phyloP scores from a whole-genome alignment of 805 yeast species.

The Kazachstania africana region DNA sequence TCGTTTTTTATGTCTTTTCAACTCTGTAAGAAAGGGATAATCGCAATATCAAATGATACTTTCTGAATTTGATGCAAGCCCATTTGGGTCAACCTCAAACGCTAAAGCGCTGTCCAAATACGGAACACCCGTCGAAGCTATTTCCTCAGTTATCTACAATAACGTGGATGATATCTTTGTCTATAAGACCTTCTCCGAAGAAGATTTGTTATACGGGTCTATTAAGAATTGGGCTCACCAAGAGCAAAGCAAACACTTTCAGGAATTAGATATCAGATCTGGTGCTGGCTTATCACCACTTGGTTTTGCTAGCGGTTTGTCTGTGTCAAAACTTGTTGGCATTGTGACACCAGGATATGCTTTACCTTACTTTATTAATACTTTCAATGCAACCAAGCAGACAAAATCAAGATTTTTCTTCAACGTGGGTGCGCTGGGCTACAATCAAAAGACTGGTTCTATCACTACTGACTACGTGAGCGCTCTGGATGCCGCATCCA shows the following conservation, averaged over 20 bases:
- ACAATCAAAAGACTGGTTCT: conserved; percentile 38
- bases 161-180: conserved; percentile 46
- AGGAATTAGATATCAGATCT: conserved; percentile 54
- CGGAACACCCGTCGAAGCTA: conserved; percentile 43
- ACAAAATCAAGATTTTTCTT: conserved; percentile 47
- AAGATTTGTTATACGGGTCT: conserved; percentile 47
- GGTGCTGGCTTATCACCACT: conserved; percentile 76
- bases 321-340: conserved; percentile 19
- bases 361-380: conserved; percentile 54
- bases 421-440: conserved; percentile 68
- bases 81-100: too few species aligned
- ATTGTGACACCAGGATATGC: conserved; percentile 55
- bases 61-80: too few species aligned
- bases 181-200: conserved; percentile 56
- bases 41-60: too few species aligned
- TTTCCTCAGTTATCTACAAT: conserved; percentile 41
- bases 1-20: too few species aligned
- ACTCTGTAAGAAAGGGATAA: too few species aligned
- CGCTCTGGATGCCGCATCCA: conserved; percentile 50
- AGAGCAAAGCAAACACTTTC: conserved; percentile 12
- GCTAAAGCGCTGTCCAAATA: conserved; percentile 36
- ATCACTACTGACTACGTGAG: conserved; percentile 54
- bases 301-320: conserved; percentile 41
- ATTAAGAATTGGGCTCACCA: conserved; percentile 44
- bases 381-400: conserved; percentile 30